A percentile compares a stretch with the other conserved stretches of the same genome.
These are phyloP conservation scores for Aschersonia sp. DNA, from an alignment of 2,329 filamentous ascomycete genomes.

Conservation along the genomic window DNA sequence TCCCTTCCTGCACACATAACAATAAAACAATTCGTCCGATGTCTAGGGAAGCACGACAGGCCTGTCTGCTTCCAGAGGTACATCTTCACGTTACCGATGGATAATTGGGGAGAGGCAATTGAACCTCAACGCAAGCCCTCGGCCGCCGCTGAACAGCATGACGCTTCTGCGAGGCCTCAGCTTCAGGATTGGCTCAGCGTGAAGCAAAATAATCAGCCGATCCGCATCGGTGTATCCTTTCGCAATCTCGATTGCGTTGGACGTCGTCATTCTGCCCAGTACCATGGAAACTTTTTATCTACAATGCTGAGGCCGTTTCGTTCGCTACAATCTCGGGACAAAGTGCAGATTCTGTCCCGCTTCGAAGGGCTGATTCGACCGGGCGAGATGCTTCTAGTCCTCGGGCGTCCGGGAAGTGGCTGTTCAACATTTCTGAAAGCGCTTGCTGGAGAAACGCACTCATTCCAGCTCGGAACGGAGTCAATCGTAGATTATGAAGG, in stretches of 20 bases:
- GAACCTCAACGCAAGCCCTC: too few species aligned
- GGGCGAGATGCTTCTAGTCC: constrained; percentile 57
- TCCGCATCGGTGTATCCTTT: not conserved
- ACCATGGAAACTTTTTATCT: not conserved
- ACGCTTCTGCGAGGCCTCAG: not conserved
- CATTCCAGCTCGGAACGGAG: not conserved
- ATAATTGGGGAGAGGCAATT: too few species aligned
- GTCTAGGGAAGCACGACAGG: too few species aligned
- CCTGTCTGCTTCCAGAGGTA: too few species aligned
- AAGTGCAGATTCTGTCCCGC: not conserved
- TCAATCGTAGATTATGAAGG: not conserved
- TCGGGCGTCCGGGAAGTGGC: constrained; percentile 53
- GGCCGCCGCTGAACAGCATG: not conserved
- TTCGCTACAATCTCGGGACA: not conserved
- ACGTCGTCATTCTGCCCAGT: not conserved
- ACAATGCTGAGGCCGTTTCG: not conserved
- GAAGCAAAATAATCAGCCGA: not conserved
- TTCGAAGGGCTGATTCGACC: constrained; percentile 19
- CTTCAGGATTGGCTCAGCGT: not conserved
- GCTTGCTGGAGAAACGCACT: not conserved
- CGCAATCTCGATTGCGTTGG: not conserved
- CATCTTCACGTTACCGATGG: too few species aligned
- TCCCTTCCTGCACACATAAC: too few species aligned
- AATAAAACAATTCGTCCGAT: too few species aligned
- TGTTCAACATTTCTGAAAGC: constrained; percentile 56